A percentile compares a stretch with the other conserved stretches of the same genome.
Conservation (phyloP, 306 rosid genomes). For the Cucurbita moschata region DNA sequence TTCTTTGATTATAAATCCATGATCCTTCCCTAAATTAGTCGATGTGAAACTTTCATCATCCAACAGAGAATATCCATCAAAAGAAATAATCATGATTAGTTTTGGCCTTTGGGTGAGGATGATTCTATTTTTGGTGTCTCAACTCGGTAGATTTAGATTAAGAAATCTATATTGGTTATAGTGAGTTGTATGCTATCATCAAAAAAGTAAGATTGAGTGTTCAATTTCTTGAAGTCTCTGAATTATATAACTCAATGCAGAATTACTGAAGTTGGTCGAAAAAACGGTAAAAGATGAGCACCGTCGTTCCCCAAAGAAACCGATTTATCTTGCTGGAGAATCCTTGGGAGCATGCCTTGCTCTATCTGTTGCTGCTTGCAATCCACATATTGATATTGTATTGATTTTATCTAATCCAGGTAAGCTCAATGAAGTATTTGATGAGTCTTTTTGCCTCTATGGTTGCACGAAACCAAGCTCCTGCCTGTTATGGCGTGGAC, state of each 20-base stretch:
- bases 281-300: conserved; percentile 40
- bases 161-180: background rate
- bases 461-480: background rate
- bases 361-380: conserved; percentile 66
- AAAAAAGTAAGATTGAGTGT: background rate
- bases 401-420: conserved; percentile 85
- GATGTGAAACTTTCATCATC: too few relatives aligned
- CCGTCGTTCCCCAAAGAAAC: conserved; percentile 41
- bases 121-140: background rate
- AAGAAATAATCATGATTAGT: background rate
- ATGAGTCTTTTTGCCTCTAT: background rate
- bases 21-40: too few relatives aligned
- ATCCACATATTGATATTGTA: conserved; percentile 64
- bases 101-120: background rate
- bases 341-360: conserved; percentile 85
- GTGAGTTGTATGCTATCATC: background rate
- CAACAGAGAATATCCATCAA: background rate
- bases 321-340: conserved; percentile 80
- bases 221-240: background rate
- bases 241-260: conserved; percentile 18
- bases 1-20: too few relatives aligned
- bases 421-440: conserved; percentile 1
- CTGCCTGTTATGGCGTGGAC: background rate
- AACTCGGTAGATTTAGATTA: background rate
- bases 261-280: conserved; percentile 61